A percentile compares a stretch with the other conserved stretches of the same genome.
Evolutionary conservation across 1,284 basidiomycete genomes (phyloP).

Genomic region (Xerocomus cyaneibrunnescens): DNA sequence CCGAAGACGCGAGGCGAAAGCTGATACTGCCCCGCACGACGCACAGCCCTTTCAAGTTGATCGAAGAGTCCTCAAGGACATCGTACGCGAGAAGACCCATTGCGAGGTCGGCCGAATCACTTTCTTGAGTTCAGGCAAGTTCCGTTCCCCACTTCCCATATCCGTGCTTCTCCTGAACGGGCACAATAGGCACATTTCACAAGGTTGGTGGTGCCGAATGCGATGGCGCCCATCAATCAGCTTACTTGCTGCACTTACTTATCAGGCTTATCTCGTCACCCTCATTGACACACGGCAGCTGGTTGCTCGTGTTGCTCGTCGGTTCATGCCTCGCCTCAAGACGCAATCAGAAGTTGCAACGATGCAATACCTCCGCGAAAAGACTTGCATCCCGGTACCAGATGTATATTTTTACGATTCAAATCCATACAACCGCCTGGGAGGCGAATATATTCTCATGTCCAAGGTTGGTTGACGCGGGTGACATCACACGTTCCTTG

Average conservation of each 20-base stretch:
- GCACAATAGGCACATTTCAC: constrained; percentile 67
- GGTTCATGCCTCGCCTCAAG: constrained; percentile 80
- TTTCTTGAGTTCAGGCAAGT: constrained; percentile 71
- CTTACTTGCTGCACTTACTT: constrained; percentile 6
- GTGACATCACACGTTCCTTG: constrained; percentile 6
- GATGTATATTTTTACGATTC: constrained; percentile 72
- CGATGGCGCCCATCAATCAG: not conserved
- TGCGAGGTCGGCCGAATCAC: constrained; percentile 63
- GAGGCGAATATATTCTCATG: constrained; percentile 82
- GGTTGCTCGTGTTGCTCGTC: constrained; percentile 74
- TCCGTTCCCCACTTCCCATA: constrained; percentile 2
- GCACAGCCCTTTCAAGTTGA: constrained; percentile 70
- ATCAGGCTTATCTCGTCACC: constrained; percentile 71
- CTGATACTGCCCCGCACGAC: constrained; percentile 57
- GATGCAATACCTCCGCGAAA: constrained; percentile 67
- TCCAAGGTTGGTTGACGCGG: constrained; percentile 57
- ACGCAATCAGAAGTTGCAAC: constrained; percentile 83
- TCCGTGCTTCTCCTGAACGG: constrained; percentile 1
- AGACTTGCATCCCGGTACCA: constrained; percentile 70
- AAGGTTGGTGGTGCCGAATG: constrained; percentile 48
- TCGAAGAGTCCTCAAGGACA: constrained; percentile 65
- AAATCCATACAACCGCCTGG: constrained; percentile 78
- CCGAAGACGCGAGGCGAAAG: constrained; percentile 56
- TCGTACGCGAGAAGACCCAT: constrained; percentile 67
- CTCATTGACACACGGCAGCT: constrained; percentile 60